Base-by-base conservation (phyloP, 1,284 basidiomycete genomes). In the Trichosporon sp. region DNA sequence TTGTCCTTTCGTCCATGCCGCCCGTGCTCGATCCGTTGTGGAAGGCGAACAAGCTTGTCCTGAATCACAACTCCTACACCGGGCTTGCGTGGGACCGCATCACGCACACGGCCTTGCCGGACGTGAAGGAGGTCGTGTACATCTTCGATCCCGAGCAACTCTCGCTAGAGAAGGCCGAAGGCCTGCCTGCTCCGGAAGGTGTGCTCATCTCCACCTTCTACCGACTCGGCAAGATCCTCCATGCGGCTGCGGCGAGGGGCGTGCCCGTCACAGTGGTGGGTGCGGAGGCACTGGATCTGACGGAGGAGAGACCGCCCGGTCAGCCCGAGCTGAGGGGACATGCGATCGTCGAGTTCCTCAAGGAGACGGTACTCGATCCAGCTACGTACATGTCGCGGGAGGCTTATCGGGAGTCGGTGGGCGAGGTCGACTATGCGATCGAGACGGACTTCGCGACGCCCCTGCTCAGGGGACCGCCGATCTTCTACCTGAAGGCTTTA, bases 181-280 rank as follows among this genome's bases (percentile, higher is more conserved):
- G 26, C 11, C 54, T 14, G 11, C 12, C 21, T 1, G 26, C 54
- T 4, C 31, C 54, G 1, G 54, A 31, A 10, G 54, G 54, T 3
- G 12, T 59, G 8, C 21, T 59, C 54, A 59, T 59, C 31, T 19
- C 71, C 31, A 70, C 68, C 64, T 76, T 72, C 63, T 73, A 76
- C 38, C 73, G 71, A 2, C 73, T 76, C 46, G 75, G 74, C 59
- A 72, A 74, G 61, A 40, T 73, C 12, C 75, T 73, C 1, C 75
- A 76, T 32, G 73, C 75, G 0, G 70, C 74, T 2, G 75, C 75
- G 1, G 26, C 54, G 11, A 26, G 21, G 21, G 21, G 26, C 26
- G 31, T 59, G 11, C 54, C 54, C 2, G 54, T 59, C 11, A 59
- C 54, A 1, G 54, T 59, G 10, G 54, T 59, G 12, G 54, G 54